Evolutionary conservation across 202 grass and related monocot genomes (phyloP), one percentile per base, ranked within the genome.

Genomic region (Elaeis oleifera): DNA sequence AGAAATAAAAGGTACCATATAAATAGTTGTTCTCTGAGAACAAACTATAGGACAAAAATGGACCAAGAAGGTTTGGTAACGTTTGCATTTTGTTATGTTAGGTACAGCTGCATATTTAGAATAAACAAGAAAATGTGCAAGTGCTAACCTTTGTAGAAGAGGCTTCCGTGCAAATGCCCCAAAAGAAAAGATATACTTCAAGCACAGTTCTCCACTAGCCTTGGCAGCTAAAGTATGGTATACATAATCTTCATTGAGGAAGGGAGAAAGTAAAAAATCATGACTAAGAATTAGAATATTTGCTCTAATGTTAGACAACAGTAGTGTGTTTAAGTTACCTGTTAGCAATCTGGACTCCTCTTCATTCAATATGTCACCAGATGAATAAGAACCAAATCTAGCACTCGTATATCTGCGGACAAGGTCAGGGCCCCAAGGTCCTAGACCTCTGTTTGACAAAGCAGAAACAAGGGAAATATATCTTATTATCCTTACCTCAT

Each of bases 181-280:
- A 1, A 97, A 86, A 32, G 92, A 81, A 91, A 97, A 97, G 53
- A 97, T 91, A 56, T 97, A 65, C 60, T 91, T 97, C 66, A 97
- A 64, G 60, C 92, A 97, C 60, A 86, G 68, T 72, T 97, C 92
- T 77, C 88, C 92, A 78, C 92, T 97, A 81, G 84, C 92, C 77
- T 88, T 97, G 50, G 92, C 92, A 54, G 92, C 92, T 86, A 97
- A 76, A 23, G 92, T 97, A 76, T 97, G 92, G 69, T 97, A 97
- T 26, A 89, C 81, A 53, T 97, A 97, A 79, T 97, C 92, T 97
- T 85, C 59, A 80, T 81, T 50, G 18, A 75, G 13, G 50, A 77
- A 73, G 53, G 65, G 22, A 25, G 32, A 13, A 59, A 9, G 4
- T 54, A 81, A 5, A 53, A 53, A 57, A 50, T 26, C 20, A 26